Evolutionary conservation across 768 basidiomycete genomes (phyloP).

Genomic region (Thelephora ganbajun): DNA sequence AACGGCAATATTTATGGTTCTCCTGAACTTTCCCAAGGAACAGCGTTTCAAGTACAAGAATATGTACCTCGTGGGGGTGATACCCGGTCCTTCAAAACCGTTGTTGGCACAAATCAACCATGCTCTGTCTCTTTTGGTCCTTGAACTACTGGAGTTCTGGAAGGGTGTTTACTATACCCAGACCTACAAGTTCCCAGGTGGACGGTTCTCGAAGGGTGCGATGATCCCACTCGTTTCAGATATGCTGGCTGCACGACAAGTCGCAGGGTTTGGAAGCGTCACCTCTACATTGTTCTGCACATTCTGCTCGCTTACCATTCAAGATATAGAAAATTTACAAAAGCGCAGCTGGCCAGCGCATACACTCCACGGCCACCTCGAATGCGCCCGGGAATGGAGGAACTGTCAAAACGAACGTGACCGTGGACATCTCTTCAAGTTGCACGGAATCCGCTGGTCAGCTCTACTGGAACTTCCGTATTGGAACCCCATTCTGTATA

Average conservation of each 20-base stretch:
- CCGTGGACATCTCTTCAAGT: too few species aligned
- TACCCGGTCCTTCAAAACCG: conserved; percentile 13
- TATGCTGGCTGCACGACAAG: conserved; percentile 15
- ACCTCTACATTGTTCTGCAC: conserved; percentile 16
- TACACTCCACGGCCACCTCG: conserved; percentile 1
- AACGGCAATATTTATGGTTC: conserved; percentile 12
- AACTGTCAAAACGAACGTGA: conserved; percentile 2
- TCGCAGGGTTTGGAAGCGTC: conserved; percentile 11
- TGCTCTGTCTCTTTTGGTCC: conserved; percentile 6
- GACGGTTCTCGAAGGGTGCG: conserved; percentile 1
- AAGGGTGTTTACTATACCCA: neutral
- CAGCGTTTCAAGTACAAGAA: conserved; percentile 10
- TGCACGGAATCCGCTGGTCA: conserved; percentile 14
- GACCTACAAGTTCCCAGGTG: neutral
- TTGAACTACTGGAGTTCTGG: conserved; percentile 7
- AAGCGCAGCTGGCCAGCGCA: conserved; percentile 13
- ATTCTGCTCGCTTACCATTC: conserved; percentile 12
- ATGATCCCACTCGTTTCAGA: conserved; percentile 9
- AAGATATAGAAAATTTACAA: conserved; percentile 17
- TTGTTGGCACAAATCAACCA: conserved; percentile 3
- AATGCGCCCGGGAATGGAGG: conserved; percentile 5
- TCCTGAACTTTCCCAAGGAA: conserved; percentile 14
- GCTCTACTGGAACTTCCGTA: conserved; percentile 24
- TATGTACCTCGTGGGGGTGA: conserved; percentile 9
- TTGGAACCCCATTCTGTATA: conserved; percentile 20